A percentile compares a stretch with the other conserved stretches of the same genome.
phyloP scores from a whole-genome alignment of 805 yeast genomes.

The Pichia cephalocereana region DNA sequence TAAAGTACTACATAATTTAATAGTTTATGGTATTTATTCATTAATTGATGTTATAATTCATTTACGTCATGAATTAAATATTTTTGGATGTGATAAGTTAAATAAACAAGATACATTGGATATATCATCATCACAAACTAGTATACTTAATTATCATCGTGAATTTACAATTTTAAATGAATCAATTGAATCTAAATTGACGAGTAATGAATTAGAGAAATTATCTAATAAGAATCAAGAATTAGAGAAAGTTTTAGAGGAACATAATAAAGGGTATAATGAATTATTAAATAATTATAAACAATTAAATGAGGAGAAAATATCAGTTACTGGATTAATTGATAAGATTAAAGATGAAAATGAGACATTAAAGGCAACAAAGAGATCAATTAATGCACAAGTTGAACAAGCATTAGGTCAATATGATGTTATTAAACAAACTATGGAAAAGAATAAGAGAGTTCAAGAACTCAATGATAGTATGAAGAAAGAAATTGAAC shows the following conservation, averaged over 20 bases:
- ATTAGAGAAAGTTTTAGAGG: not conserved
- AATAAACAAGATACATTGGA: too few species aligned
- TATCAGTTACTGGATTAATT: constrained; percentile 19
- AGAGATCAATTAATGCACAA: constrained; percentile 9
- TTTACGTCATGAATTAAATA: constrained; percentile 1
- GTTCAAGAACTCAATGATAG: constrained; percentile 21
- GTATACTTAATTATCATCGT: constrained; percentile 3
- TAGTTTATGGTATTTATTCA: constrained; percentile 20
- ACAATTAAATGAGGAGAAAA: constrained; percentile 26
- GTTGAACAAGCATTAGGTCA: constrained; percentile 19
- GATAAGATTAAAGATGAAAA: constrained; percentile 15
- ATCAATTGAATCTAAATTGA: not conserved
- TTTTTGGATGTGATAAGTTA: not conserved
- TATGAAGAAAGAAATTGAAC: constrained; percentile 19
- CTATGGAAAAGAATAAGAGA: constrained; percentile 24
- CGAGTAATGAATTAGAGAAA: not conserved
- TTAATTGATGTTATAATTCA: constrained; percentile 13
- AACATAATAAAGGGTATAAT: constrained; percentile 15
- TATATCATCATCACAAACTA: not conserved
- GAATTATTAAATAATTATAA: constrained; percentile 25
- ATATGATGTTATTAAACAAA: constrained; percentile 25
- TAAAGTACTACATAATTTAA: constrained; percentile 12
- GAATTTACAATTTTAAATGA: constrained; percentile 6
- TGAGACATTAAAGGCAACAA: constrained; percentile 11
- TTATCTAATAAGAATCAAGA: constrained; percentile 1